Base-by-base conservation (phyloP, 1,284 basidiomycete species). In the Bothia castanella region DNA sequence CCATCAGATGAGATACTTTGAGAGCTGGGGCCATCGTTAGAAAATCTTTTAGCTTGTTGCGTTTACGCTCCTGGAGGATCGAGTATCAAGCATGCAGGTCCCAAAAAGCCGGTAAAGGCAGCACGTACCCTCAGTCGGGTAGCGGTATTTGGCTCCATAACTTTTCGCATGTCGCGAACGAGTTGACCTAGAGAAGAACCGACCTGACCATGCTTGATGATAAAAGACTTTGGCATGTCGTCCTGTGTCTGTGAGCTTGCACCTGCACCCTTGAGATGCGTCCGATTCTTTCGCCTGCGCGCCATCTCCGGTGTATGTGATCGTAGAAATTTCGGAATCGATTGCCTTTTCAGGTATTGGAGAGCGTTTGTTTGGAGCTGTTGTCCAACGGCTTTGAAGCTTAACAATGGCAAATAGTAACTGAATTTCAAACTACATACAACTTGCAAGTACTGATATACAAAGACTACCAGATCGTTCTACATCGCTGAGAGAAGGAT, bases 61-160 rank as follows among this genome's bases (percentile, higher is more conserved):
- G 80, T 53, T 85, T 85, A 35, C 95, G 79, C 79, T 99, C 96
- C 90, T 96, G 67, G 53, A 36, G 27, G 8, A 25, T 4, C 4
- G 12, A 27, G 6, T 6, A 40, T 51, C 40, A 51, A 35, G 16
- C 23, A 38, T 36, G n/a, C 17, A 19, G 13, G 32, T 35, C 23
- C 23, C 42, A 27, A 30, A 40, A 32, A n/a, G 19, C n/a, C 1
- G 31, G 9, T 36, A 41, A 57, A 47, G 45, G 45, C 10, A 27
- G 40, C 25, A 74, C 82, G 57, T 60, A 94, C 92, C 72, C 76
- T 85, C 17, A 99, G 79, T 44, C 95, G 79, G 53, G 86, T 87
- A 7, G 96, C 97, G 19, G 97, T 99, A 69, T 98, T 94, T 53
- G 97, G 97, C 70, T 99, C 97, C 91, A 99, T 93, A 55, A 97